Percentiles rank a stretch among this genome's conserved stretches.
Conservation (phyloP, 23 red algal genomes). For the Cyanidium caldarium region DNA sequence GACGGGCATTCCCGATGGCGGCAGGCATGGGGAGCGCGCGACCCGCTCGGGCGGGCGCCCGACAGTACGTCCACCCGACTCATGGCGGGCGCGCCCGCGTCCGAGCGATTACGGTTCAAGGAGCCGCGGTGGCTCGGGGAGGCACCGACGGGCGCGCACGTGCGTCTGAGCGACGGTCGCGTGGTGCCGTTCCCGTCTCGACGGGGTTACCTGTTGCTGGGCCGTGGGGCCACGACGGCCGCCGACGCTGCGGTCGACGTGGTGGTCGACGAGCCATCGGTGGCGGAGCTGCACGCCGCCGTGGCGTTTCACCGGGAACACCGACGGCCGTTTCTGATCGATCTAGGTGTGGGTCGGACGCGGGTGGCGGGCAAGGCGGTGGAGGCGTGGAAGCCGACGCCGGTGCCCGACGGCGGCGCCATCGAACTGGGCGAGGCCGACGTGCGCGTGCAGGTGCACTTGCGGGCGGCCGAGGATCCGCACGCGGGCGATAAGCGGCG, state of each 20-base stretch:
- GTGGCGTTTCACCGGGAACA: slow-evolving; percentile 9
- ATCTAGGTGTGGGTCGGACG: not conserved
- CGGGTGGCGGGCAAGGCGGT: not conserved
- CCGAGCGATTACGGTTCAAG: too few relatives aligned
- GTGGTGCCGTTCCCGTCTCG: not conserved
- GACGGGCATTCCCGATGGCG: too few relatives aligned
- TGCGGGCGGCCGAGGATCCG: not conserved
- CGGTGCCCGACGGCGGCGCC: not conserved
- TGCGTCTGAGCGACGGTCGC: not conserved
- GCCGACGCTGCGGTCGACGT: not conserved
- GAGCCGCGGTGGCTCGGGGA: not conserved
- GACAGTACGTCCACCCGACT: too few relatives aligned
- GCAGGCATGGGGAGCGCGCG: too few relatives aligned
- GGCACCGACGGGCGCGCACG: not conserved
- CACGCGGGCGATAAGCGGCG: too few relatives aligned
- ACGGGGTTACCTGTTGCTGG: not conserved
- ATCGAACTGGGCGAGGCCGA: not conserved
- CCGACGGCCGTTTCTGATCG: not conserved
- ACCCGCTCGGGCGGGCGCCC: too few relatives aligned
- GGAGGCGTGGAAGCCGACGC: not conserved
- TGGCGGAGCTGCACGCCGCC: not conserved
- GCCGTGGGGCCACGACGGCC: not conserved
- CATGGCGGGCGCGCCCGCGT: too few relatives aligned
- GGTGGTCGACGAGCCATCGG: not conserved
- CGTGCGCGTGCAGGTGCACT: not conserved